Base-by-base conservation (phyloP, 768 basidiomycete species). In the Rhizopogon roseolus region DNA sequence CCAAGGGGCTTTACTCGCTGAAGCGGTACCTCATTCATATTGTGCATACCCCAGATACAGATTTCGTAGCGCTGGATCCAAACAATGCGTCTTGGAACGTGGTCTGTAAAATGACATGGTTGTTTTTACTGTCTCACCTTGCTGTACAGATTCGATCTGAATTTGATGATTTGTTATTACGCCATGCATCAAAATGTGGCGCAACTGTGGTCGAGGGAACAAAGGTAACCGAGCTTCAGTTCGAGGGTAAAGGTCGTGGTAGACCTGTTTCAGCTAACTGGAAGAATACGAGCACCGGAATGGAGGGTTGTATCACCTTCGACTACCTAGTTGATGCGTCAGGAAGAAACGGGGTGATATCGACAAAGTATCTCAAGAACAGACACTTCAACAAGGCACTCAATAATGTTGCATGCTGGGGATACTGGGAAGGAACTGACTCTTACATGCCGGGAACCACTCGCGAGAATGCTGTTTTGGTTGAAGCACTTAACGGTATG, bases 61-160 rank as follows among this genome's bases (percentile, higher is more conserved):
- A 84, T 63, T 84, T 84, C 58, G 64, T 81, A 32, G 78, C 80
- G 25, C 61, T 84, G 51, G 79, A 79, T 7, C 70, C 72, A 25
- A 66, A 81, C 57, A 82, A 82, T 62, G 78, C 75, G 54, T 73
- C 81, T 0, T 85, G 80, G 79, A 84, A 83, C 61, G 82, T 85
- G 41, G 81, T 84, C 62, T 53, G 79, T 69, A n/a, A 41, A 41
- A 48, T 16, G 17, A 6, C 22, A 17, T 9, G 29, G 11, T 7
- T 39, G 27, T 13, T 4, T 22, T 38, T 49, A 37, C 10, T 27
- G 11, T 49, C 27, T 29, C 28, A 22, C 34, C 8, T 29, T 29
- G 5, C 8, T 22, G n/a, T 11, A 52, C 34, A 82, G 81, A 66
- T 81, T 53, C 80, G 82, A 27, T 81, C 82, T 14, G 82, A 84